Evolutionary conservation across 78 protist genomes (phyloP).

Genomic region (Dictyostelium citrinum): DNA sequence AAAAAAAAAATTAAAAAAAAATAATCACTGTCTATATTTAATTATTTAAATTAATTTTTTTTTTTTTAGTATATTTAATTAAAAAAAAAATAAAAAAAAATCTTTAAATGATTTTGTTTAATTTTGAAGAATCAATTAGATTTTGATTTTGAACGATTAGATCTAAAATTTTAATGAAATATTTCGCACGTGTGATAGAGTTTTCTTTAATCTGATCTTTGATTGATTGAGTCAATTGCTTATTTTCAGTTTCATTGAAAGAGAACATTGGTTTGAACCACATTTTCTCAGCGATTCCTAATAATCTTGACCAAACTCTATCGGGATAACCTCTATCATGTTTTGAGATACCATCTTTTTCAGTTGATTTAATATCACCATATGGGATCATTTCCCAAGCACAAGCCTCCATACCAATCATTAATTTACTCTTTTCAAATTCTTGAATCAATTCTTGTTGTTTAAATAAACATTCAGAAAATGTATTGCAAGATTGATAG

Average conservation of each 20-base stretch:
- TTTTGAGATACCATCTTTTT: conserved; percentile 2
- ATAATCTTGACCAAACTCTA: conserved; percentile 35
- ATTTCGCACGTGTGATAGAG: background rate
- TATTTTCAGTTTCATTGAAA: background rate
- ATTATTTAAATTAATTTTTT: too few species aligned
- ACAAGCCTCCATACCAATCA: conserved; percentile 58
- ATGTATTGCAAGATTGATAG: conserved; percentile 24
- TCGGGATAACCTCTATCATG: conserved; percentile 23
- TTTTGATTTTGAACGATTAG: background rate
- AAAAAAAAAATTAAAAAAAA: background rate
- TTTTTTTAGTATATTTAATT: too few species aligned
- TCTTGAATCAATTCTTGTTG: background rate
- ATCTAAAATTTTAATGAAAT: background rate
- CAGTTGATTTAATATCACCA: background rate
- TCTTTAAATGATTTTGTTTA: background rate
- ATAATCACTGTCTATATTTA: too few species aligned
- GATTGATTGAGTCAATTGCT: background rate
- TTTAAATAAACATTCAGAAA: conserved; percentile 5
- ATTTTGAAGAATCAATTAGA: background rate
- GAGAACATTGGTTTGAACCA: background rate
- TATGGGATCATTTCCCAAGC: conserved; percentile 51
- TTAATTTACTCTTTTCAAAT: background rate
- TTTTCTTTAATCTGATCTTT: background rate
- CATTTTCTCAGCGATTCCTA: conserved; percentile 32
- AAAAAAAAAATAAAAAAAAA: background rate